Percentiles rank a stretch among this genome's conserved stretches.
Evolutionary conservation across 176 grass and related monocot species (phyloP).

Genomic region (Bolboschoenus planiculmis): DNA sequence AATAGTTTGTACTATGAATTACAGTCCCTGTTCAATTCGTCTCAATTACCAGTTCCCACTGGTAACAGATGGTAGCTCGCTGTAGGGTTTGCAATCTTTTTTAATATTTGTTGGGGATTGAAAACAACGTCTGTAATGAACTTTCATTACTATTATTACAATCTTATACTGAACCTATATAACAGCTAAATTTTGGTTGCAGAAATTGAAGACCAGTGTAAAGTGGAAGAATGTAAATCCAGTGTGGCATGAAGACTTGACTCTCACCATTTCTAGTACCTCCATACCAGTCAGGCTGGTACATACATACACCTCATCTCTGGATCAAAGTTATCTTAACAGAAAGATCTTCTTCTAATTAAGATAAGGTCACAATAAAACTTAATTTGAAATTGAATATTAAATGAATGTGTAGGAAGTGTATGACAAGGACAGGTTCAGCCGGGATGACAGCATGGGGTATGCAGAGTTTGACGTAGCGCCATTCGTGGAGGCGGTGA

Average conservation of each 20-base stretch:
- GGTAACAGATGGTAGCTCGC: background rate
- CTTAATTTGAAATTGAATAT: background rate
- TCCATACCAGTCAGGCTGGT: constrained; percentile 40
- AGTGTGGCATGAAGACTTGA: constrained; percentile 81
- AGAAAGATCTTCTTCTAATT: background rate
- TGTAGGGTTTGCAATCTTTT: background rate
- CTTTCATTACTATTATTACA: background rate
- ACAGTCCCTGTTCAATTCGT: background rate
- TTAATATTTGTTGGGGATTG: background rate
- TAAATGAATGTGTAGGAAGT: constrained; percentile 52
- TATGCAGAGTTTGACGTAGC: constrained; percentile 61
- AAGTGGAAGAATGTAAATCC: constrained; percentile 60
- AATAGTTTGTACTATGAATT: background rate
- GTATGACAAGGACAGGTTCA: constrained; percentile 80
- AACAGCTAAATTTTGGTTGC: background rate
- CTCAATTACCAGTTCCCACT: background rate
- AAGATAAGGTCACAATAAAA: background rate
- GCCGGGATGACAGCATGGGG: constrained; percentile 66
- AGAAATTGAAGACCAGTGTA: constrained; percentile 82
- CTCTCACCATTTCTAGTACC: constrained; percentile 58
- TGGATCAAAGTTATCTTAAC: background rate
- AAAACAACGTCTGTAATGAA: too few species aligned
- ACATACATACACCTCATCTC: background rate
- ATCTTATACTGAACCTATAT: background rate
- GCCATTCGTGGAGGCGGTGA: constrained; percentile 56